These are phyloP conservation scores for Didymella sp. DNA, from an alignment of 2,329 filamentous ascomycete species.

Conservation along the genomic window DNA sequence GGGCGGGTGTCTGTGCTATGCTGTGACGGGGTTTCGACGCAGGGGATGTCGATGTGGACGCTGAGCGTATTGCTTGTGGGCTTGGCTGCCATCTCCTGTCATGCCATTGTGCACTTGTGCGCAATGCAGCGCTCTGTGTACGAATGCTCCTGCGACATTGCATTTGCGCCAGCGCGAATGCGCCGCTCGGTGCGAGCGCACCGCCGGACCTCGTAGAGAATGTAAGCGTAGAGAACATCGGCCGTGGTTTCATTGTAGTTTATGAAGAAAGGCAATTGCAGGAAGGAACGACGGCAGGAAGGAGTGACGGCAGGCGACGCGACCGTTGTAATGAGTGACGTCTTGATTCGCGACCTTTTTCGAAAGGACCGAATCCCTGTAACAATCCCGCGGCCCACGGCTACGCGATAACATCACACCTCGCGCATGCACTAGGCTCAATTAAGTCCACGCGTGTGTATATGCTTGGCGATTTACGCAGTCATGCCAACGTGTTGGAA, in stretches of 20 bases:
- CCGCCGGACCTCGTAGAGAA: slow-evolving; percentile 3
- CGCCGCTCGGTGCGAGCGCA: background rate
- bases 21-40: slow-evolving; percentile 1
- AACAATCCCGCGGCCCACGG: slow-evolving; percentile 4
- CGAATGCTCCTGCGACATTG: background rate
- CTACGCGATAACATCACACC: slow-evolving; percentile 34
- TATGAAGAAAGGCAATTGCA: too few relatives aligned
- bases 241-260: slow-evolving; percentile 35
- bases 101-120: background rate
- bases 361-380: slow-evolving; percentile 24
- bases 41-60: slow-evolving; percentile 4
- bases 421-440: slow-evolving; percentile 3
- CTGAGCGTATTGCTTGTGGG: background rate
- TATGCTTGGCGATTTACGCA: background rate
- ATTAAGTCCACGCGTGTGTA: background rate
- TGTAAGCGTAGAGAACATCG: slow-evolving; percentile 17
- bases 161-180: slow-evolving; percentile 3
- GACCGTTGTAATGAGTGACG: slow-evolving; percentile 18
- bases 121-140: background rate
- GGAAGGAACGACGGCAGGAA: background rate
- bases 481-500: background rate
- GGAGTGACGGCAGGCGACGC: background rate
- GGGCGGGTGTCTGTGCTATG: background rate
- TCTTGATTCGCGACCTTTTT: slow-evolving; percentile 25
- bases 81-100: background rate